phyloP scores from a whole-genome alignment of 2,329 filamentous ascomycete genomes.

The Lasiodiplodia sp. region DNA sequence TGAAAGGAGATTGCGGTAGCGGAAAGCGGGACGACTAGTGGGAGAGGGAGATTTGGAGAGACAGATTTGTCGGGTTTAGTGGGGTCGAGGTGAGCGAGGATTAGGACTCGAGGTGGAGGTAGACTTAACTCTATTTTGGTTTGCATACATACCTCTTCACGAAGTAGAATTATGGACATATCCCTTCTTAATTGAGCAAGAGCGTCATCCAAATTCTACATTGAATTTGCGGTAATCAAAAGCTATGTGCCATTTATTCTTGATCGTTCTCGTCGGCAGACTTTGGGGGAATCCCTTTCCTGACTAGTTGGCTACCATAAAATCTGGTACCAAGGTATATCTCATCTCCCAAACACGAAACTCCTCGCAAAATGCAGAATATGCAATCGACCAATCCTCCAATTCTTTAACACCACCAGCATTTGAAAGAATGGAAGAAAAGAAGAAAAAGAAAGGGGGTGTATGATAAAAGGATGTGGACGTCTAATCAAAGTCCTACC shows the following conservation, averaged over 20 bases:
- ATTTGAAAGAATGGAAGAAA: not conserved
- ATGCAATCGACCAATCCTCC: not conserved
- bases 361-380: not conserved
- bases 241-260: not conserved
- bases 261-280: too few relatives aligned
- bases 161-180: too few relatives aligned
- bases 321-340: not conserved
- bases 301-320: not conserved
- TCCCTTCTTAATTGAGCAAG: too few relatives aligned
- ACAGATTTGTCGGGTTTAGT: not conserved
- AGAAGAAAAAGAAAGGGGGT: not conserved
- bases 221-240: too few relatives aligned
- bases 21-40: not conserved
- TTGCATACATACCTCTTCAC: too few relatives aligned
- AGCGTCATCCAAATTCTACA: too few relatives aligned
- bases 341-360: not conserved
- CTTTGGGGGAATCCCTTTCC: too few relatives aligned
- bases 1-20: too few relatives aligned
- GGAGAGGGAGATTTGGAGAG: constrained; percentile 1
- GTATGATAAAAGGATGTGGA: not conserved
- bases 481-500: not conserved
- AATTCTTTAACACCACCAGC: not conserved
- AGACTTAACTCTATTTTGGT: not conserved
- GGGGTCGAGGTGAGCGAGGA: not conserved
- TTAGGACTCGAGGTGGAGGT: not conserved